Base-by-base conservation (phyloP, 1,284 basidiomycete species). In the Cutaneotrichosporon sp. region DNA sequence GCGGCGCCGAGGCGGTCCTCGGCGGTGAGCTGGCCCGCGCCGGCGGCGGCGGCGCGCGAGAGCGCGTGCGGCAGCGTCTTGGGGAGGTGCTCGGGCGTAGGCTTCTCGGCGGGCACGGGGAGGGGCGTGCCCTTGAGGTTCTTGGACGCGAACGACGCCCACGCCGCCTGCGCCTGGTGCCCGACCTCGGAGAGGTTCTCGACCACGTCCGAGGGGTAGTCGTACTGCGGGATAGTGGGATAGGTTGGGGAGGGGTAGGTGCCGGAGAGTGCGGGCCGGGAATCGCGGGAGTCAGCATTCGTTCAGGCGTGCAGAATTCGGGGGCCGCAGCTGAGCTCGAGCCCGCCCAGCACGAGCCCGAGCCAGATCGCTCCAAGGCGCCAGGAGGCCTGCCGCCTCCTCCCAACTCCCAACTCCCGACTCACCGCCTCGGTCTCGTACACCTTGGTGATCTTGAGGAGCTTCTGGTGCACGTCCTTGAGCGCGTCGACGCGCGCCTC, bases 61-160 rank as follows among this genome's bases (percentile, higher is more conserved):
- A 98, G 85, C 0, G 97, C 95, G 76, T 98, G 95, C 3, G 94
- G 90, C 52, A 99, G 88, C 2, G 95, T 99, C 86, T 97, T 97
- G 82, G 91, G 91, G 14, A 82, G 79, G 38, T 71, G 66, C 51
- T 56, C 58, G 33, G 31, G 31, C 2, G 47, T 13, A 53, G 58
- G 43, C 56, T 59, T 61, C 27, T 67, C 69, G 25, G 66, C 60
- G 22, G 89, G 87, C 6, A 86, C 81, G 58, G 93, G 92, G 29
- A 97, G 84, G 74, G 88, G 88, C 34, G 92, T 92, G 63, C 90
- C 90, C 82, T 95, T 90, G 81, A 97, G 83, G 84, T 97, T 89
- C 79, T 86, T 84, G 69, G 91, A 86, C 68, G 95, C 95, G 79
- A 99, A 90, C 64, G 87, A 87, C 69, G 88, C 86, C 83, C 97